Conservation (phyloP, 2,329 filamentous ascomycete species). For the Talaromyces amestolkiae region DNA sequence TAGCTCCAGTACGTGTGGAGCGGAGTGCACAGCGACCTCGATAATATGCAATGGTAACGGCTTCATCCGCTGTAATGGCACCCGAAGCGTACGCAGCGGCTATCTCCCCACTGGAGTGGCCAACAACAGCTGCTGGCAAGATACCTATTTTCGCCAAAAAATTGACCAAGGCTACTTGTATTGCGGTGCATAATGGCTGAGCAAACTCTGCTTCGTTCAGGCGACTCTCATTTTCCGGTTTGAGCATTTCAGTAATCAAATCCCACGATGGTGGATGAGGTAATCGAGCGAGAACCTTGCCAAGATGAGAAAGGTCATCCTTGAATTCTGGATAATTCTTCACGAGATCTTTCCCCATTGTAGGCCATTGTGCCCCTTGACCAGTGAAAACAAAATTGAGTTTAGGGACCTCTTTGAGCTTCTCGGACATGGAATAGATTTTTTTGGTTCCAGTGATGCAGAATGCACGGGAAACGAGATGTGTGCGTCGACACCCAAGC, state of each 20-base stretch:
- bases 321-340: not conserved
- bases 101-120: slow-evolving; percentile 53
- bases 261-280: not conserved
- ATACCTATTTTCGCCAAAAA: not conserved
- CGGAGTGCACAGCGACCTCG: slow-evolving; percentile 29
- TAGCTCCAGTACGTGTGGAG: not conserved
- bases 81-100: slow-evolving; percentile 49
- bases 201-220: not conserved
- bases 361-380: slow-evolving; percentile 33
- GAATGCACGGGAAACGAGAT: not conserved
- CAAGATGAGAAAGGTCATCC: not conserved
- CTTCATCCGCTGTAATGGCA: not conserved
- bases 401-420: not conserved
- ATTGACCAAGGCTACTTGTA: not conserved
- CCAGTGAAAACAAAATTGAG: slow-evolving; percentile 28
- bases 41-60: not conserved
- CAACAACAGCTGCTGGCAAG: slow-evolving; percentile 25
- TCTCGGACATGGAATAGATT: not conserved
- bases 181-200: not conserved
- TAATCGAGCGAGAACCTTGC: not conserved
- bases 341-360: slow-evolving; percentile 27
- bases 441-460: not conserved
- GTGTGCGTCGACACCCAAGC: not conserved
- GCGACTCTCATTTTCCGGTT: not conserved
- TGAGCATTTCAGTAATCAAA: not conserved